Evolutionary conservation across 148 eudicot genomes (phyloP).

Genomic region (Rhododendron williamsianum): DNA sequence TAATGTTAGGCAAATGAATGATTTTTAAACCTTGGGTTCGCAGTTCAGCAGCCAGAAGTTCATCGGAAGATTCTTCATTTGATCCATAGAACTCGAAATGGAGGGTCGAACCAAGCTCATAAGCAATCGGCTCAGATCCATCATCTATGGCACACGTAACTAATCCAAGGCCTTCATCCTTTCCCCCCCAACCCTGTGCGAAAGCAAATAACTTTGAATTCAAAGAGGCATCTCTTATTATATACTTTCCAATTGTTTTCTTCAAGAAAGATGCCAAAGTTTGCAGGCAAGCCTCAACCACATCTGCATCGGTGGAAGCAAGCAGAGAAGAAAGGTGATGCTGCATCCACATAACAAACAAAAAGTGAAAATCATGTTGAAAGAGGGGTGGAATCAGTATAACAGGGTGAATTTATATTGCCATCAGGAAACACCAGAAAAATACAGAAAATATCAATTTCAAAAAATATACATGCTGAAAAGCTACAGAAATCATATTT

Average conservation of each 20-base stretch:
- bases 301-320: constrained; percentile 87
- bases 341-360: constrained; percentile 31
- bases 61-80: constrained; percentile 50
- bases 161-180: constrained; percentile 96
- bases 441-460: neutral
- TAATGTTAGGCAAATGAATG: constrained; percentile 66
- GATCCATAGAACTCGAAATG: constrained; percentile 88
- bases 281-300: constrained; percentile 90
- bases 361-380: neutral
- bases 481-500: neutral
- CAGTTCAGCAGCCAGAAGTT: constrained; percentile 17
- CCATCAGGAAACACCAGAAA: neutral
- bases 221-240: constrained; percentile 70
- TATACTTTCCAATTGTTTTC: constrained; percentile 78
- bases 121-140: constrained; percentile 58
- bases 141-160: constrained; percentile 75
- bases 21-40: constrained; percentile 60
- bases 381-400: neutral
- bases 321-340: constrained; percentile 85
- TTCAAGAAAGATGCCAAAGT: constrained; percentile 83
- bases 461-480: neutral
- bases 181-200: constrained; percentile 99
- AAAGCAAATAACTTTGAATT: constrained; percentile 78
- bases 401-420: neutral
- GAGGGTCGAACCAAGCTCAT: constrained; percentile 72